Conservation (phyloP, 805 yeast species). For the Wickerhamiella brachini region DNA sequence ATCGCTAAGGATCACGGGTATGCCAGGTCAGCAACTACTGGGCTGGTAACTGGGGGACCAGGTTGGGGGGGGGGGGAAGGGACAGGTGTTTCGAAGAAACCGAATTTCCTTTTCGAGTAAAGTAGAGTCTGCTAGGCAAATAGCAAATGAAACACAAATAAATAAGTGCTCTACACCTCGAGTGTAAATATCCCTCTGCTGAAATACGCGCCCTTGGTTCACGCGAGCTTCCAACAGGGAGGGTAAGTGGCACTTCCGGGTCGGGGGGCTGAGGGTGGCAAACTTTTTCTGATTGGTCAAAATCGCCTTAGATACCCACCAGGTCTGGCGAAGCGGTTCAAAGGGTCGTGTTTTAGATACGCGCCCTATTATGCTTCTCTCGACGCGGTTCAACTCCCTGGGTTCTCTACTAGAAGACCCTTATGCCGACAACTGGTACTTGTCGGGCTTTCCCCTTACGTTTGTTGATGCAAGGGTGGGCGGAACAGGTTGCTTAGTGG, state of each 20-base stretch:
- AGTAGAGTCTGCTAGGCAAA: not conserved
- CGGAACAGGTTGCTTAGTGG: not conserved
- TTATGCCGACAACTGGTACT: not conserved
- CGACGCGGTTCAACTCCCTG: not conserved
- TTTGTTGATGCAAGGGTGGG: not conserved
- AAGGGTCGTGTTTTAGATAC: not conserved
- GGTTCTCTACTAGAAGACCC: not conserved
- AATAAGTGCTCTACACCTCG: not conserved
- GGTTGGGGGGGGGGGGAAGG: not conserved
- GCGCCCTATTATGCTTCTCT: not conserved
- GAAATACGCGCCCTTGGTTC: not conserved
- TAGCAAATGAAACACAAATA: not conserved
- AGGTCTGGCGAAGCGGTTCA: not conserved
- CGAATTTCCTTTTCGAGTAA: not conserved
- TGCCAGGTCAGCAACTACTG: not conserved
- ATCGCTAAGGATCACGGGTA: not conserved
- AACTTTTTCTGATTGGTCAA: not conserved
- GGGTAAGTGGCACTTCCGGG: not conserved
- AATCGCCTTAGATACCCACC: not conserved
- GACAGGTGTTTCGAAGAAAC: not conserved
- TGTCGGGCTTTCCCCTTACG: slow-evolving; percentile 1
- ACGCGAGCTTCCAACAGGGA: not conserved
- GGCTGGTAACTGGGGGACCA: no score
- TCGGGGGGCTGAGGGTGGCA: not conserved
- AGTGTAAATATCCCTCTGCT: not conserved